A percentile compares a stretch with the other conserved stretches of the same genome.
These are phyloP conservation scores for Kwoniella bestiolae DNA, from an alignment of 768 basidiomycete species.

Conservation along the genomic window DNA sequence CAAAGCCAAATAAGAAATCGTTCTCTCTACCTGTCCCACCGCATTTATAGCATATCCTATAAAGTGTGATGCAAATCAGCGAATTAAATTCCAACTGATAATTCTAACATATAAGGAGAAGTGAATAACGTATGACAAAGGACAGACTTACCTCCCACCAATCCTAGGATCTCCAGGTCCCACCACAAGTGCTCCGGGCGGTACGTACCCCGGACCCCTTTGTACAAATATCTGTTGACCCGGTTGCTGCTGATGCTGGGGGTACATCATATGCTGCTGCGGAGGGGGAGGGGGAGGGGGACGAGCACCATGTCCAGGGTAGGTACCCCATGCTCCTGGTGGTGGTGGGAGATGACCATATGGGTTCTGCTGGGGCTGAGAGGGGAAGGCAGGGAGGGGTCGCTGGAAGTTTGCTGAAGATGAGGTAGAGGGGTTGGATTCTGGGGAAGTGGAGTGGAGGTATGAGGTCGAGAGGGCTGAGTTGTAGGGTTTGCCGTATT, in stretches of 20 bases:
- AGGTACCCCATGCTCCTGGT: slow-evolving; percentile 32
- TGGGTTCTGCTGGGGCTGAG: slow-evolving; percentile 10
- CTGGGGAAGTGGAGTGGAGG: slow-evolving; percentile 16
- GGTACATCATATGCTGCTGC: slow-evolving; percentile 8
- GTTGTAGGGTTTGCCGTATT: slow-evolving; percentile 51
- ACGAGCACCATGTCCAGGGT: slow-evolving; percentile 36
- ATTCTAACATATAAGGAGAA: no score
- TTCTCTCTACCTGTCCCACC: slow-evolving; percentile 44
- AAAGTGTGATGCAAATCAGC: not conserved
- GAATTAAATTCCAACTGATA: not conserved
- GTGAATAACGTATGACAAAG: not conserved
- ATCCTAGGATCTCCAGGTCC: slow-evolving; percentile 50
- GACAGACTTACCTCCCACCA: slow-evolving; percentile 44
- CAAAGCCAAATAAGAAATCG: slow-evolving; percentile 43
- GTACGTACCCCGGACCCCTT: slow-evolving; percentile 22
- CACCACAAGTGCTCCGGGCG: slow-evolving; percentile 43
- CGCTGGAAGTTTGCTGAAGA: slow-evolving; percentile 47
- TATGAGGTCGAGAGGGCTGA: slow-evolving; percentile 43
- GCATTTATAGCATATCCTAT: slow-evolving; percentile 40
- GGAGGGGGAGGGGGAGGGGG: slow-evolving; percentile 33
- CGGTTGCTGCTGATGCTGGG: not conserved
- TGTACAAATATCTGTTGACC: slow-evolving; percentile 36
- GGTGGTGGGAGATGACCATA: slow-evolving; percentile 30
- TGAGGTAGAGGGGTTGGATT: slow-evolving; percentile 33
- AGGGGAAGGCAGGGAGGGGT: slow-evolving; percentile 32